Conservation (phyloP, 2,329 filamentous ascomycete genomes). For the Colletotrichum sp. region DNA sequence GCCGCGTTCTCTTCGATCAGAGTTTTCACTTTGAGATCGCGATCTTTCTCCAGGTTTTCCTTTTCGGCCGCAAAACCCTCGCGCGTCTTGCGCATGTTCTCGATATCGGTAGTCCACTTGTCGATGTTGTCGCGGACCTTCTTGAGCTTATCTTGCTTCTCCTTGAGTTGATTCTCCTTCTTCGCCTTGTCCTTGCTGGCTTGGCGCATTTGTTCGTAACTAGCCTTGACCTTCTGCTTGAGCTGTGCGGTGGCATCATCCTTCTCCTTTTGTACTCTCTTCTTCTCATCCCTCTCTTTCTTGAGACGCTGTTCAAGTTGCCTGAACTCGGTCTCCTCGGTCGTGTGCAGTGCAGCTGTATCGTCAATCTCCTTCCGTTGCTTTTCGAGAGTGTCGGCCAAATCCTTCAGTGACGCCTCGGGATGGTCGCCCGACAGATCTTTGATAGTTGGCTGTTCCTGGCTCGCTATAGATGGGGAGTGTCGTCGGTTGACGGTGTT, state of each 20-base stretch:
- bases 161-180: constrained; percentile 73
- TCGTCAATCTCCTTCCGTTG: constrained; percentile 87
- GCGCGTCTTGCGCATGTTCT: constrained; percentile 62
- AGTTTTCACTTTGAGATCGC: constrained; percentile 55
- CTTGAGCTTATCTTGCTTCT: constrained; percentile 70
- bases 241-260: constrained; percentile 88
- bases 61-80: constrained; percentile 60
- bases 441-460: constrained; percentile 54
- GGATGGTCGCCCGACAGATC: constrained; percentile 51
- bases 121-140: constrained; percentile 74
- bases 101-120: constrained; percentile 69
- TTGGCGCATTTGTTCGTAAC: constrained; percentile 81
- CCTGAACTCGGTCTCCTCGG: constrained; percentile 74
- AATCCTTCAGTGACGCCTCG: constrained; percentile 72
- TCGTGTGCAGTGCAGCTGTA: constrained; percentile 70
- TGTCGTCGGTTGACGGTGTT: constrained; percentile 76
- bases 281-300: constrained; percentile 80
- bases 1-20: constrained; percentile 61
- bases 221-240: constrained; percentile 78
- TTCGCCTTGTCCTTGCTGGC: constrained; percentile 80
- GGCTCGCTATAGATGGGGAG: constrained; percentile 52
- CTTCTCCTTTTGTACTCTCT: constrained; percentile 81
- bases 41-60: constrained; percentile 52
- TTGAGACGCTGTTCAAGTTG: constrained; percentile 70
- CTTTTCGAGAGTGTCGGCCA: constrained; percentile 81